phyloP scores from a whole-genome alignment of 768 basidiomycete species.

The Lactarius sanguifluus region DNA sequence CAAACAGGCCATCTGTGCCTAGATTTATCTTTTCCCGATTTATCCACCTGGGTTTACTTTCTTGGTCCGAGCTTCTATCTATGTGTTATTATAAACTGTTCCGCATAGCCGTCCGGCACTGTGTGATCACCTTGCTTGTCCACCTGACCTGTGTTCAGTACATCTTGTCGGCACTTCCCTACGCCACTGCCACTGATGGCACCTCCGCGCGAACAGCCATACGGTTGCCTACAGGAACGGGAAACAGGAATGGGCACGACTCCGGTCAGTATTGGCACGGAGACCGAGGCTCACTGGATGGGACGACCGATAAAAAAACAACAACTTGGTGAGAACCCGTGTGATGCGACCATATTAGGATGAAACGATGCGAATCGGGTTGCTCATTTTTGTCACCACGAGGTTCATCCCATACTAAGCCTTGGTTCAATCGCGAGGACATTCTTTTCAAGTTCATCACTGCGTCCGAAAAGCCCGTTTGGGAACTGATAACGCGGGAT shows the following conservation, averaged over 20 bases:
- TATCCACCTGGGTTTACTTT: constrained; percentile 2
- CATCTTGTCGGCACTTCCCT: neutral
- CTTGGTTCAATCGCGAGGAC: neutral
- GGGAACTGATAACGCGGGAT: neutral
- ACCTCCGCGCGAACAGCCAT: neutral
- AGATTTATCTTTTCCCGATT: neutral
- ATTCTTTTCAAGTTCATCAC: neutral
- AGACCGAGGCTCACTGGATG: neutral
- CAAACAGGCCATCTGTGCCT: neutral
- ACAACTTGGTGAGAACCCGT: neutral
- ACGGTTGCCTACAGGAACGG: neutral
- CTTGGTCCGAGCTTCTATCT: neutral
- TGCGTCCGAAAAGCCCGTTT: neutral
- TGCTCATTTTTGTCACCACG: neutral
- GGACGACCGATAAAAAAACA: neutral
- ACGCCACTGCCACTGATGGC: neutral
- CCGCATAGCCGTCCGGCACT: neutral
- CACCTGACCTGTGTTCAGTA: constrained; percentile 20
- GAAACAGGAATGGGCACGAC: neutral
- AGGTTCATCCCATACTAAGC: neutral
- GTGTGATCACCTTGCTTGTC: neutral
- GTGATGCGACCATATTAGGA: neutral
- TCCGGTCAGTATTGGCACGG: neutral
- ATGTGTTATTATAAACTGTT: neutral
- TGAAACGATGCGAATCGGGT: constrained; percentile 1